Percentiles rank a stretch among this genome's conserved stretches.
Evolutionary conservation across 495 filamentous ascomycete genomes (phyloP).

Genomic region (Xylaria acuta): DNA sequence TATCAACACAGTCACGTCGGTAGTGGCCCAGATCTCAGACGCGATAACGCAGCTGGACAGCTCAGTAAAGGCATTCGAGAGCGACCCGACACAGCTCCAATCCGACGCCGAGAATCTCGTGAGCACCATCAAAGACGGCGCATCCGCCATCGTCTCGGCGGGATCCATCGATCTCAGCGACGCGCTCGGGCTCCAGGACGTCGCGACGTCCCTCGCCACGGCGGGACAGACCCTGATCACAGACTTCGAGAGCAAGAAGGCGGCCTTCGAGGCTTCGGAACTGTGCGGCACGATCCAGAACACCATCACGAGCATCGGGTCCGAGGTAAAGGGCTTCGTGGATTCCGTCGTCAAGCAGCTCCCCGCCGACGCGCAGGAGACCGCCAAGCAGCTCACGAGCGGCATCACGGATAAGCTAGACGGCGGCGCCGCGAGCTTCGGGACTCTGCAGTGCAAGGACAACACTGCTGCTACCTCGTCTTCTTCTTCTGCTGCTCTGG

Average conservation of each 20-base stretch:
- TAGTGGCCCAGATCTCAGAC: constrained; percentile 39
- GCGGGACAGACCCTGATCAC: constrained; percentile 40
- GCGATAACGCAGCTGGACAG: constrained; percentile 45
- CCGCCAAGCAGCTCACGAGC: constrained; percentile 40
- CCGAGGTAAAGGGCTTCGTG: constrained; percentile 44
- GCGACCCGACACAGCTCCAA: constrained; percentile 41
- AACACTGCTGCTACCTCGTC: constrained; percentile 30
- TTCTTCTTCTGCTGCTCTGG: constrained; percentile 25
- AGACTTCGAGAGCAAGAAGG: constrained; percentile 46
- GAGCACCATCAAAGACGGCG: constrained; percentile 43
- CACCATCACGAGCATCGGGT: constrained; percentile 39
- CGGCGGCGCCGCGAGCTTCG: constrained; percentile 27
- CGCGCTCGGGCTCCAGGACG: constrained; percentile 42
- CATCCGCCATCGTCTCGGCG: constrained; percentile 34
- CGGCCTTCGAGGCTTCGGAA: constrained; percentile 42
- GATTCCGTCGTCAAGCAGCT: constrained; percentile 45
- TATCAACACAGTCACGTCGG: constrained; percentile 40
- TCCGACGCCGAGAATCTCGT: constrained; percentile 43
- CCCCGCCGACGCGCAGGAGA: constrained; percentile 34
- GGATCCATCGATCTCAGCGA: constrained; percentile 39
- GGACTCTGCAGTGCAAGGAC: constrained; percentile 32
- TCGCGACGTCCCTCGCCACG: constrained; percentile 44
- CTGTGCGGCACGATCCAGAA: constrained; percentile 38
- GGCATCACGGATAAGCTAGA: constrained; percentile 46
- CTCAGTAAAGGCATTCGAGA: constrained; percentile 45